Percentiles rank a stretch among this genome's conserved stretches.
These are phyloP conservation scores for Asterochloris erici DNA, from an alignment of 139 green algal species.

Conservation along the genomic window DNA sequence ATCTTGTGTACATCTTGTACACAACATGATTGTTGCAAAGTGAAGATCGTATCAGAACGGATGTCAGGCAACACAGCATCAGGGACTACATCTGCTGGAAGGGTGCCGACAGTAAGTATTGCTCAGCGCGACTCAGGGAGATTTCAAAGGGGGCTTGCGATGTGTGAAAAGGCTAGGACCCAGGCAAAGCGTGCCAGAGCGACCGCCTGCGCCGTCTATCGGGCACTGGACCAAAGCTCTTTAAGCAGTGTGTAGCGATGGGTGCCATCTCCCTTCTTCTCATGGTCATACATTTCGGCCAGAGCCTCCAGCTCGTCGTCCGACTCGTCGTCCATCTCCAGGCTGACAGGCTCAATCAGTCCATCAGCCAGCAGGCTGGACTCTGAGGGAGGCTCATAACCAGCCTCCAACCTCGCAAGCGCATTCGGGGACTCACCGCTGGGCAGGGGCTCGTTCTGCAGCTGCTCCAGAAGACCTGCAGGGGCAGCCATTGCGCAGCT, in stretches of 20 bases:
- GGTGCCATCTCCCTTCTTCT: background rate
- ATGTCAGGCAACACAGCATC: too few relatives aligned
- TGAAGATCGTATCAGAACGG: too few relatives aligned
- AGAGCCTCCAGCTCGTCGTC: conserved; percentile 51
- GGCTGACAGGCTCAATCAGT: conserved; percentile 40
- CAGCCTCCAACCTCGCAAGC: conserved; percentile 16
- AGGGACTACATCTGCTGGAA: too few relatives aligned
- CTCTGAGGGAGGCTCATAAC: conserved; percentile 37
- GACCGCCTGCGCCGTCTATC: background rate
- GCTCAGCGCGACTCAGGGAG: too few relatives aligned
- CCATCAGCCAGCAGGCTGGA: conserved; percentile 32
- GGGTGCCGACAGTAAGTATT: too few relatives aligned
- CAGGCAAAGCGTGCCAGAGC: too few relatives aligned
- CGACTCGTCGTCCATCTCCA: conserved; percentile 49
- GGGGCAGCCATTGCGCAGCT: background rate
- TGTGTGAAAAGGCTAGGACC: too few relatives aligned
- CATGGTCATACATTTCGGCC: conserved; percentile 25
- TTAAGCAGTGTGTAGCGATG: conserved; percentile 40
- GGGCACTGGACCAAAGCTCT: conserved; percentile 36
- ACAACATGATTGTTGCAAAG: too few relatives aligned
- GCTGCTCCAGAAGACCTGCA: conserved; percentile 35
- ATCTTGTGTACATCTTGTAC: too few relatives aligned
- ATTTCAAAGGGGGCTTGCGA: too few relatives aligned
- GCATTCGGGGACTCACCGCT: conserved; percentile 9
- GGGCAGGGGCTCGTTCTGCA: conserved; percentile 30